Evolutionary conservation across 345 rosid species (phyloP).

Genomic region (Turritis glabra): DNA sequence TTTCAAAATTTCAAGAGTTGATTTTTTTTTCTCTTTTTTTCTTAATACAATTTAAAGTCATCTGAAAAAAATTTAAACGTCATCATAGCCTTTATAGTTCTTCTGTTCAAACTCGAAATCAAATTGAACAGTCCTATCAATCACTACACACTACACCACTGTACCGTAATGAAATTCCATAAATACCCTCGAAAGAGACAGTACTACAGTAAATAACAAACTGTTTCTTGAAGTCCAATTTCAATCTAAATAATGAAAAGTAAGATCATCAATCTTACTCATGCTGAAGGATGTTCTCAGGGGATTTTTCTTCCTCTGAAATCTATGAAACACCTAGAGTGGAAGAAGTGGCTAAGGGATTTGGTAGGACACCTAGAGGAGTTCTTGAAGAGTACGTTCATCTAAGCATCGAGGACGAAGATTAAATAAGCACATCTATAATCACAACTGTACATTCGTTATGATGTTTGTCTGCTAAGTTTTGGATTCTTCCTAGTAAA

Average conservation of each 20-base stretch:
- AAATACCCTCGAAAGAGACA: too few species aligned
- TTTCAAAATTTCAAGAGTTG: too few species aligned
- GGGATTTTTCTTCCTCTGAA: slow-evolving; percentile 70
- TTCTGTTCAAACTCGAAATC: too few species aligned
- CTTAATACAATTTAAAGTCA: too few species aligned
- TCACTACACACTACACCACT: too few species aligned
- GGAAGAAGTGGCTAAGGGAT: slow-evolving; percentile 72
- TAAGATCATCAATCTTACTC: slow-evolving; percentile 62
- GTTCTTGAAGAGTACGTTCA: slow-evolving; percentile 57
- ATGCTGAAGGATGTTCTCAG: slow-evolving; percentile 91
- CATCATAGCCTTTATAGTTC: too few species aligned
- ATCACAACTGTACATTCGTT: slow-evolving; percentile 12
- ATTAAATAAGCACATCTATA: not conserved
- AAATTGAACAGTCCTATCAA: too few species aligned
- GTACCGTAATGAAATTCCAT: too few species aligned
- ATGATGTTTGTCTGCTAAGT: slow-evolving; percentile 2
- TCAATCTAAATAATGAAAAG: not conserved
- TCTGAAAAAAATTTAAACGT: too few species aligned
- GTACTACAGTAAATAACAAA: too few species aligned
- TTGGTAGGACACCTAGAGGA: slow-evolving; percentile 61
- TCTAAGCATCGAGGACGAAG: slow-evolving; percentile 43
- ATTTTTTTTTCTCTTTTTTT: too few species aligned
- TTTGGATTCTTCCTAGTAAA: not conserved
- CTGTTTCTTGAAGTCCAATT: not conserved
- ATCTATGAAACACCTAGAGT: too few species aligned